These are phyloP conservation scores for Wallacemonas sp. DNA, from an alignment of 208 protist genomes.

Conservation along the genomic window DNA sequence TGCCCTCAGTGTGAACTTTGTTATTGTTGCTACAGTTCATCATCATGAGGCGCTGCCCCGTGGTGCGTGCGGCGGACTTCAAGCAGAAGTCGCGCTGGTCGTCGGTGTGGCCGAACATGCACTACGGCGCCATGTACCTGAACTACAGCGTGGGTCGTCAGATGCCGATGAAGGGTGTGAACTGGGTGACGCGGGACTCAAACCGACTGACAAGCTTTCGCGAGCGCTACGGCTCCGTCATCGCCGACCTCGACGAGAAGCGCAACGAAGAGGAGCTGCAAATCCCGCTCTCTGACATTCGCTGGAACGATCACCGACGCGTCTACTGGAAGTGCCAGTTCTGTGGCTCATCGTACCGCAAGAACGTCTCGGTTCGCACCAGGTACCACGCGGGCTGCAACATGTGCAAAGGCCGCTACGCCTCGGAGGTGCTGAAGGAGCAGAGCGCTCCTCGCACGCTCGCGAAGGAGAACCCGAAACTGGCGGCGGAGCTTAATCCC, in stretches of 20 bases:
- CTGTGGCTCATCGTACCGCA: slow-evolving; percentile 74
- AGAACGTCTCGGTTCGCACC: slow-evolving; percentile 76
- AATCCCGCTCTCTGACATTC: slow-evolving; percentile 64
- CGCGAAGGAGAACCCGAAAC: slow-evolving; percentile 37
- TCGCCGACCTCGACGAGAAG: slow-evolving; percentile 77
- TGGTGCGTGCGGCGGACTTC: slow-evolving; percentile 79
- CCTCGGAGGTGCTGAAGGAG: slow-evolving; percentile 73
- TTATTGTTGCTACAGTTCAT: too few species aligned
- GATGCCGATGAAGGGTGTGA: slow-evolving; percentile 79
- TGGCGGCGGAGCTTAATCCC: slow-evolving; percentile 38
- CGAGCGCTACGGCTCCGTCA: slow-evolving; percentile 66
- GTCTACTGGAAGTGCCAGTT: slow-evolving; percentile 84
- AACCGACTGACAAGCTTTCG: slow-evolving; percentile 80
- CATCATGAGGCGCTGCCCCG: slow-evolving; percentile 21
- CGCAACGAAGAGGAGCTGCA: slow-evolving; percentile 80
- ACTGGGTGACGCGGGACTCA: slow-evolving; percentile 87
- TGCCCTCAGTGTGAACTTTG: too few species aligned
- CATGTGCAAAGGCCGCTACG: slow-evolving; percentile 58
- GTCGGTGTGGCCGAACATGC: slow-evolving; percentile 88
- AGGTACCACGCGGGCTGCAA: slow-evolving; percentile 84
- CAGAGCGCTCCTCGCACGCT: slow-evolving; percentile 24
- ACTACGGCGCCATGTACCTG: slow-evolving; percentile 86
- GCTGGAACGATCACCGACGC: slow-evolving; percentile 85
- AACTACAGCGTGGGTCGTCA: slow-evolving; percentile 76
- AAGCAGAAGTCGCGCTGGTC: slow-evolving; percentile 91